A percentile compares a stretch with the other conserved stretches of the same genome.
phyloP scores from a whole-genome alignment of 1,139 yeast genomes.

The Suhomyces kunorum region DNA sequence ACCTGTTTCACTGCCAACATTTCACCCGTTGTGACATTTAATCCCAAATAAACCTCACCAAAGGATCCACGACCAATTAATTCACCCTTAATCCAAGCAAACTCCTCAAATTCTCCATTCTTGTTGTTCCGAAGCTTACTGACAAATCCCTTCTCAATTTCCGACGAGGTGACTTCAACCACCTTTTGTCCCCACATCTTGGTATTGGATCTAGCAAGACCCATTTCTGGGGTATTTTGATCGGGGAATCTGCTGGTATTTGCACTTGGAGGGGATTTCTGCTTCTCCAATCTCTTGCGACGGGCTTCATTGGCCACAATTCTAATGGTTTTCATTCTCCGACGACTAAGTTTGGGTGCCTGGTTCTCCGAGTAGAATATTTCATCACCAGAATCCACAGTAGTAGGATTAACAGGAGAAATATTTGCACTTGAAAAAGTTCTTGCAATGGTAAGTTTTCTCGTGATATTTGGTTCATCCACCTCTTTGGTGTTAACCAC shows the following conservation, averaged over 20 bases:
- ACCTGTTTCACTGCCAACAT: slow-evolving; percentile 99
- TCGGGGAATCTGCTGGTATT: slow-evolving; percentile 93
- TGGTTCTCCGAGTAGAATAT: slow-evolving; percentile 35
- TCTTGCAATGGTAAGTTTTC: slow-evolving; percentile 45
- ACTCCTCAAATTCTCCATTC: slow-evolving; percentile 72
- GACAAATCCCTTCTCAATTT: slow-evolving; percentile 57
- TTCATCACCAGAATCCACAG: slow-evolving; percentile 34
- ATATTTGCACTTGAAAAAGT: slow-evolving; percentile 52
- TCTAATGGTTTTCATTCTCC: slow-evolving; percentile 82
- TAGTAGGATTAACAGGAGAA: slow-evolving; percentile 36
- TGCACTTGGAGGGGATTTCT: slow-evolving; percentile 54
- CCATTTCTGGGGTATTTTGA: slow-evolving; percentile 30
- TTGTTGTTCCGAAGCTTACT: slow-evolving; percentile 61
- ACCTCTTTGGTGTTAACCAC: slow-evolving; percentile 14
- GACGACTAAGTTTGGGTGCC: slow-evolving; percentile 33
- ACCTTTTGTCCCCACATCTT: slow-evolving; percentile 98
- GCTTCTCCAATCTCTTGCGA: slow-evolving; percentile 49
- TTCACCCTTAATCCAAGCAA: slow-evolving; percentile 98
- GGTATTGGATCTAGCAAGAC: slow-evolving; percentile 75
- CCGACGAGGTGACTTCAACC: slow-evolving; percentile 82
- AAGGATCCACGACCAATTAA: slow-evolving; percentile 95
- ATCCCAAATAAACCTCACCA: slow-evolving; percentile 91
- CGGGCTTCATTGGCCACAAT: slow-evolving; percentile 90
- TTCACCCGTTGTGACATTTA: slow-evolving; percentile 96
- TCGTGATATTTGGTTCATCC: slow-evolving; percentile 12